Conservation (phyloP, 768 basidiomycete genomes). For the Mycena pura region DNA sequence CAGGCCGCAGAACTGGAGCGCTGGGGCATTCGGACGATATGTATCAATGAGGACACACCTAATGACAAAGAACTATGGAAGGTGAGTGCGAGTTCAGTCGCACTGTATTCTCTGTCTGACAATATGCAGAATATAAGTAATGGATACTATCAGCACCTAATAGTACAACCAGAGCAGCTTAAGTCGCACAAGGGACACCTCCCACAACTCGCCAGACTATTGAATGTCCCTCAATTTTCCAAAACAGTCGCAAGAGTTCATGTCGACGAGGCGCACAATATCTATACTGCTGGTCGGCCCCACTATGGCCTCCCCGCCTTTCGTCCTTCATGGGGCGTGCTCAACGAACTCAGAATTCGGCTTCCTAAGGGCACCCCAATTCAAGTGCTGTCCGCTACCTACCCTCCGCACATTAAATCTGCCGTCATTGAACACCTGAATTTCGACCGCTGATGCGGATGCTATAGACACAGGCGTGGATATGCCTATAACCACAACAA, state of each 20-base stretch:
- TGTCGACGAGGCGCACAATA: constrained; percentile 33
- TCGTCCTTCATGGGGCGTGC: constrained; percentile 28
- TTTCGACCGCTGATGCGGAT: too few relatives aligned
- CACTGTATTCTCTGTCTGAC: too few relatives aligned
- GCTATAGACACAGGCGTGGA: too few relatives aligned
- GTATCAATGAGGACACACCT: constrained; percentile 29
- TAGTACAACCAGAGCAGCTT: constrained; percentile 28
- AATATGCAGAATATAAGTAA: constrained; percentile 2
- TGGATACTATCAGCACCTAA: constrained; percentile 15
- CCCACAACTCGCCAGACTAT: constrained; percentile 15
- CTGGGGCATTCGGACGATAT: constrained; percentile 29
- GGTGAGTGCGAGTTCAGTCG: not conserved
- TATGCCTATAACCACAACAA: too few relatives aligned
- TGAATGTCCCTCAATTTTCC: constrained; percentile 13
- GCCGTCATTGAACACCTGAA: constrained; percentile 24
- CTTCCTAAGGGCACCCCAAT: constrained; percentile 17
- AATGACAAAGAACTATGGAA: constrained; percentile 25
- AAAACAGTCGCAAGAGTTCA: constrained; percentile 13
- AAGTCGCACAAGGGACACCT: constrained; percentile 18
- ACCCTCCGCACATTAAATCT: constrained; percentile 31
- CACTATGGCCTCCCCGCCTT: constrained; percentile 30
- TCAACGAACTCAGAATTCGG: constrained; percentile 20
- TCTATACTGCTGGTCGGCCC: constrained; percentile 27
- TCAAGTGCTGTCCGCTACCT: constrained; percentile 30
- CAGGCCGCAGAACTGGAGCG: not conserved